Base-by-base conservation (phyloP, 345 rosid species). In the Linum trigynum region DNA sequence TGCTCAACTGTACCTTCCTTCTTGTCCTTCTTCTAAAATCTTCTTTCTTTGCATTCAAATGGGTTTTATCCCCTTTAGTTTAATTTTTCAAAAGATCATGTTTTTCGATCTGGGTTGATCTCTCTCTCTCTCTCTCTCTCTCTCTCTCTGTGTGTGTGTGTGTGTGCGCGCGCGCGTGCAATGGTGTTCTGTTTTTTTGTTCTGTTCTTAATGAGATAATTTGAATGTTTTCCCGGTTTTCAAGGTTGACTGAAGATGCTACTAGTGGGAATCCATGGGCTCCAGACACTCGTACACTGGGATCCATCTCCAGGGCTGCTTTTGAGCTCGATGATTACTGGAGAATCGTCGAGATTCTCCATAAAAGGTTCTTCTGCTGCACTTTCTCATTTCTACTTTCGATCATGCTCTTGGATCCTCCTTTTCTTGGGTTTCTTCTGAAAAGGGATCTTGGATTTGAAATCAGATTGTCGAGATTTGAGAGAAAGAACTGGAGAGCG, bases 261-360 rank as follows among this genome's bases (percentile, higher is more conserved):
- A 84, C 86, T 39, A 82, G 75, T 68, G 88, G 84, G 61, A 82
- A 84, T 64, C 74, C 82, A 57, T 79, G 84, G 76, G 75, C 86
- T 0, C 94, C 96, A 35, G 89, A 92, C 57, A 67, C 88, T 12
- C 78, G 77, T 15, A 82, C 86, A 45, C 67, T 92, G 53, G 80
- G 87, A 58, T 81, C 81, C 38, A 90, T 92, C 72, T 92, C 98
- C 40, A 85, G 77, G 74, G 90, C 96, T 45, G 98, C 96, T 81
- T 92, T 92, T 68, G 98, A 92, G 72, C 76, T 90, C 10, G 98
- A 90, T 73, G 89, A 92, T 75, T 92, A 84, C 65, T 79, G 81
- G 76, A 79, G 83, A 74, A 92, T 92, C 41, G 97, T 87, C 2
- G 88, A 78, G 57, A 80, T 90, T 66, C 82, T 92, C 67, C 97